Base-by-base conservation (phyloP, 352 stramenopile genomes). In the Halophytophthora batemanensis region DNA sequence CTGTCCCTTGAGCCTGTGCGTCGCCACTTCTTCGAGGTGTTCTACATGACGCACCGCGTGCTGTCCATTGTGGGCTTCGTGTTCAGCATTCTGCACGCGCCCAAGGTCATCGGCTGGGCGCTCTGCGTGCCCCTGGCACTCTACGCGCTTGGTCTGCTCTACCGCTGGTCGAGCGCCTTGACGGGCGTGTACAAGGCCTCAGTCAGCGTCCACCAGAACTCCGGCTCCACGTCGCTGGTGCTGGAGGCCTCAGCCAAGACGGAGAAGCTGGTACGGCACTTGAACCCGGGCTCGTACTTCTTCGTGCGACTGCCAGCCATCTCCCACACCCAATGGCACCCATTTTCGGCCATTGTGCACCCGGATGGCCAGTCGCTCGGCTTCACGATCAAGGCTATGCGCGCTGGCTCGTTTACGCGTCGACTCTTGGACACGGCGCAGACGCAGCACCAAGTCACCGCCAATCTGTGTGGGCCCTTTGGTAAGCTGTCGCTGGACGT, bases 321-420 rank as follows among this genome's bases (percentile, higher is more conserved):
- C 21, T 90, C 78, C 35, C 42, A 40, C 10, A 67, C 71, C 6
- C 56, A 93, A 56, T 93, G 83, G 81, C 83, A 93, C 36, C 83
- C 80, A 43, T 93, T 93, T 63, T 90, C 81, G 7, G 77, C 80
- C 1, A 77, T 93, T 35, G 80, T 90, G 43, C 87, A 74, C 2
- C 62, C 74, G 1, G 68, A 88, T 15, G 74, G 77, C 34, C 76
- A 90, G 37, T 89, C 83, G 33, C 75, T 93, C 38, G 83, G 77
- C n/a, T 93, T 93, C 35, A 86, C 70, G 45, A 61, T 90, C 21
- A 86, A 77, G 39, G 68, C 70, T 15, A 77, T 85, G 60, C 64
- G 67, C n/a, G 59, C 64, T 11, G 54, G 53, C 5, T 77, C 77
- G 15, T 89, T 83, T 52, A 87, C 81, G 28, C 67, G 62, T 14